A percentile compares a stretch with the other conserved stretches of the same genome.
Conservation (phyloP, 78 protist genomes). For the Tieghemostelium lacteum region DNA sequence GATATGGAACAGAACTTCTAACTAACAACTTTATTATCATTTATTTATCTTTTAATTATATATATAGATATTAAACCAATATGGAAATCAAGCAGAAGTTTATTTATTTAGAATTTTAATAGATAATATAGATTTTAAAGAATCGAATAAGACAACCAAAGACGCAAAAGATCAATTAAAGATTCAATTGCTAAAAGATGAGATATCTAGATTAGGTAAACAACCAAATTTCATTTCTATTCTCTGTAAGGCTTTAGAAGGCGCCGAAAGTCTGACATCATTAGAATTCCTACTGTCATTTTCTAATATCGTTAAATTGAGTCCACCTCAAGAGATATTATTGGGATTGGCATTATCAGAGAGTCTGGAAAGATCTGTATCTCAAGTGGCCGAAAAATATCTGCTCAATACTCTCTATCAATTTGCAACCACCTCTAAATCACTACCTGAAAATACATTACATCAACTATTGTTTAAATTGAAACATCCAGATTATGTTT, state of each 20-base stretch:
- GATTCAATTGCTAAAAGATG: slow-evolving; percentile 72
- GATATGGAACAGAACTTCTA: no score
- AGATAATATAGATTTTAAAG: slow-evolving; percentile 44
- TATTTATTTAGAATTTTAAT: slow-evolving; percentile 61
- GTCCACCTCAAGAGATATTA: slow-evolving; percentile 68
- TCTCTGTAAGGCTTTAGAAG: slow-evolving; percentile 79
- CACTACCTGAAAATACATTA: slow-evolving; percentile 75
- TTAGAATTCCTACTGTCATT: slow-evolving; percentile 41
- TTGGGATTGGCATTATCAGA: slow-evolving; percentile 68
- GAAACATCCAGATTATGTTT: slow-evolving; percentile 3
- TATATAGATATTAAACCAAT: slow-evolving; percentile 66
- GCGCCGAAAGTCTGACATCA: slow-evolving; percentile 4
- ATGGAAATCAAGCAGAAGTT: slow-evolving; percentile 81
- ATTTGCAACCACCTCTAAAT: slow-evolving; percentile 58
- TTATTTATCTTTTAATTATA: no score
- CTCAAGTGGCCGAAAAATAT: slow-evolving; percentile 63
- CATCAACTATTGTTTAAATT: slow-evolving; percentile 68
- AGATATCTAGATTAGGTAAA: slow-evolving; percentile 54
- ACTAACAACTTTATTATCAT: no score
- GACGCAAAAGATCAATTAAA: slow-evolving; percentile 31
- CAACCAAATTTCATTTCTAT: slow-evolving; percentile 63
- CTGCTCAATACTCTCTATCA: slow-evolving; percentile 18
- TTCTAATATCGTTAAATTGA: slow-evolving; percentile 43
- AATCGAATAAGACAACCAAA: slow-evolving; percentile 11
- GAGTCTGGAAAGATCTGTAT: slow-evolving; percentile 23